Base-by-base conservation (phyloP, 495 filamentous ascomycete species). In the Neurospora discreta region DNA sequence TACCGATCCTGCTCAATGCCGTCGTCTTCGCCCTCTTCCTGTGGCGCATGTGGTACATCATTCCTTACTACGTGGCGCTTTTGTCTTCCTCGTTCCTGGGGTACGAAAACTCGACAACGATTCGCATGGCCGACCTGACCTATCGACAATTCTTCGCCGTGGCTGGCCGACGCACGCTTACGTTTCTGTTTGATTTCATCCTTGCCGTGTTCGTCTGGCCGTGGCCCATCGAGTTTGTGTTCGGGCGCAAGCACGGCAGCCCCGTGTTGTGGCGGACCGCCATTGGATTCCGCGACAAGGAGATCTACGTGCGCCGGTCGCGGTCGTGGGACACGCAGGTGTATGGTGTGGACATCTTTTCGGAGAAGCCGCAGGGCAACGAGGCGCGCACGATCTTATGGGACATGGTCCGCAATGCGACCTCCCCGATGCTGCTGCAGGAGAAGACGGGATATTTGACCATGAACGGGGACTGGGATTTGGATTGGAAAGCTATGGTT, bases 371-470 rank as follows among this genome's bases (percentile, higher is more conserved):
- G 1, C 46, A 70, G 33, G 70, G 65, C 16, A 78, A 71, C 39
- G 74, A 74, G 3, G 72, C 73, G 13, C 71, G 74, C 15, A 78
- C 77, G 39, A 73, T 76, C 20, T 76, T 87, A 36, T 72, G 84
- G 71, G 71, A 70, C 7, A 77, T 79, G 40, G 77, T 86, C 38
- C 68, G 76, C 42, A 58, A 77, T 0, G 93, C 91, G 3, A 88
- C 93, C 3, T 84, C 88, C 3, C 85, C 87, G 13, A 80, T 86
- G 76, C 85, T 88, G 44, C 78, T 94, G 74, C 78, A 81, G 74
- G 81, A 84, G 72, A 94, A 92, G 82, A 94, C 93, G 30, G 92
- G 92, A 2, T 93, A 93, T 75, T 78, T 92, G 72, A 89, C 94
- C 70, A 89, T 94, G 80, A 90, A 91, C 74, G 86, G 84, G 71